These are phyloP conservation scores for Pseudoscleropodium purum DNA, from an alignment of 225 moss, liverwort and hornwort genomes.

Conservation along the genomic window DNA sequence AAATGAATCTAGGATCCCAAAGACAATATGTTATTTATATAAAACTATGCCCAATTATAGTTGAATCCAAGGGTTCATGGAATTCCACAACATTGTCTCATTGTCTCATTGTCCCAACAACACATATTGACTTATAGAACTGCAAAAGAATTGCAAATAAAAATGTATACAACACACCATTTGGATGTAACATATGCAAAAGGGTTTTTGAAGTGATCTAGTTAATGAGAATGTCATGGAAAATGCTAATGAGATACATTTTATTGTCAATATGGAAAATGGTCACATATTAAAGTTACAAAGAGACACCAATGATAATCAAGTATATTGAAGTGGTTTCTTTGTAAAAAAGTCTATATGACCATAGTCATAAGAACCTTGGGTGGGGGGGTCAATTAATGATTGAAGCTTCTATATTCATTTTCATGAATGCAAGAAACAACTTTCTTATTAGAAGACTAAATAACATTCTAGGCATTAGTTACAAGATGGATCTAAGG, in stretches of 20 bases:
- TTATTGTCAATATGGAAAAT: background rate
- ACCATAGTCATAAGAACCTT: background rate
- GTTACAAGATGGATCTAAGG: too few species aligned
- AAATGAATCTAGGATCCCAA: background rate
- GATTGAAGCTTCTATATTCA: too few species aligned
- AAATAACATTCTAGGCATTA: too few species aligned
- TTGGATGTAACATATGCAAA: background rate
- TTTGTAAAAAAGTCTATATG: fast-evolving
- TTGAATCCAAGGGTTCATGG: fast-evolving
- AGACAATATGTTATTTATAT: too few species aligned
- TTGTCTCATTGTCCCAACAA: background rate
- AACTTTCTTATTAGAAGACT: too few species aligned
- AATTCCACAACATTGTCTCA: too few species aligned
- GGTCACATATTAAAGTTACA: background rate
- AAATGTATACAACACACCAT: background rate
- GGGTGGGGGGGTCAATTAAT: too few species aligned
- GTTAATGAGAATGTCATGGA: background rate
- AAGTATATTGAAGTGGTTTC: background rate
- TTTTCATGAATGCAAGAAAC: too few species aligned
- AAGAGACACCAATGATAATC: background rate
- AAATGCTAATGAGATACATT: background rate
- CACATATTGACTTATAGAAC: background rate
- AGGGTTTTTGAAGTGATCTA: background rate
- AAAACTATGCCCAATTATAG: too few species aligned
- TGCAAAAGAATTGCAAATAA: background rate